Percentiles rank a stretch among this genome's conserved stretches.
Evolutionary conservation across 768 basidiomycete species (phyloP).

Genomic region (Kondoa subrosea): DNA sequence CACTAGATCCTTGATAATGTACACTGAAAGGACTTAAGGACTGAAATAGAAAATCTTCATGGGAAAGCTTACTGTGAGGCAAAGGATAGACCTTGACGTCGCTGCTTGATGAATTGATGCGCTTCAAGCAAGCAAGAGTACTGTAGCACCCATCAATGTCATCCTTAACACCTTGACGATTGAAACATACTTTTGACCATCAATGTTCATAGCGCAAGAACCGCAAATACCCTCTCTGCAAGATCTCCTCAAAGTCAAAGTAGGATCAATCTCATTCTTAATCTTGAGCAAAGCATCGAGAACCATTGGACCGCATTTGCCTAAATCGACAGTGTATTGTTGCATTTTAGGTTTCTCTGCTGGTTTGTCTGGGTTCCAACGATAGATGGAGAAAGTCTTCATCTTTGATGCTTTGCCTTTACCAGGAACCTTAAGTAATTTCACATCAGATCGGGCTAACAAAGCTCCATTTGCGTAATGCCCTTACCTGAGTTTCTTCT

Average conservation of each 20-base stretch:
- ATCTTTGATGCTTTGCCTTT: slow-evolving; percentile 37
- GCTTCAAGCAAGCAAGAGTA: slow-evolving; percentile 90
- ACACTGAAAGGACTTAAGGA: slow-evolving; percentile 47
- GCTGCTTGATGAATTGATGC: slow-evolving; percentile 63
- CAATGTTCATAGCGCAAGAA: slow-evolving; percentile 97
- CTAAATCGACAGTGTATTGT: slow-evolving; percentile 77
- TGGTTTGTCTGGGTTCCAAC: slow-evolving; percentile 97
- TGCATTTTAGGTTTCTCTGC: slow-evolving; percentile 77
- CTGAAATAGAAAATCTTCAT: background rate
- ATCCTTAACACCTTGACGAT: background rate
- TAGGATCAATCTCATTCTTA: slow-evolving; percentile 95
- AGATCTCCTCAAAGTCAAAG: slow-evolving; percentile 80
- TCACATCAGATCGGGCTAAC: background rate
- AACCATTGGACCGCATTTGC: slow-evolving; percentile 89
- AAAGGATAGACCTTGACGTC: slow-evolving; percentile 88
- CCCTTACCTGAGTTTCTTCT: background rate
- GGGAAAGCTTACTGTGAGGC: slow-evolving; percentile 66
- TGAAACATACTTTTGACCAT: slow-evolving; percentile 54
- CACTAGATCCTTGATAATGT: slow-evolving; percentile 95
- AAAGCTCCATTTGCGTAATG: background rate
- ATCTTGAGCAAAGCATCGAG: slow-evolving; percentile 95
- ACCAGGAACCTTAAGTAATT: background rate
- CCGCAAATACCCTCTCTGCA: slow-evolving; percentile 95
- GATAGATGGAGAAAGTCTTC: slow-evolving; percentile 98
- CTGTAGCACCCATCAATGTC: background rate